Evolutionary conservation across 2,329 filamentous ascomycete genomes (phyloP), one percentile per base, ranked within the genome.

Genomic region (Trichoderma breve): DNA sequence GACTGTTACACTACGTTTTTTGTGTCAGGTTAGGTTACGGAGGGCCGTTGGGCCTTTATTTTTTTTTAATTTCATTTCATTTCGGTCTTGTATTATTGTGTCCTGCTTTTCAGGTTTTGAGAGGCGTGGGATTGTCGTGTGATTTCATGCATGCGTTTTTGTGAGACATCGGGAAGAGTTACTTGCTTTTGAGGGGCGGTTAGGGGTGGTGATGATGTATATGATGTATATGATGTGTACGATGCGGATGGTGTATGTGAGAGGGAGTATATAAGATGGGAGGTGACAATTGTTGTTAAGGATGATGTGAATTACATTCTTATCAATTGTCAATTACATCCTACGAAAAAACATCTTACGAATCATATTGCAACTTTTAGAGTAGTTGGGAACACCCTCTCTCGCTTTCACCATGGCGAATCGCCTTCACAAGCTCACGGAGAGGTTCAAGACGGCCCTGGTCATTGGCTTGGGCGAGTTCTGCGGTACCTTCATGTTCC

Each of bases 401-500:
- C 43, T 11, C 32, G 34, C n/a, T 24, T 12, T 57, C 32, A 43
- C 24, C 24, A 70, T 70, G 68, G 15, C 43, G 28, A 70, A 21
- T 6, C 43, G 9, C 43, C 43, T 51, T 51, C 43, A 64, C 11
- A 47, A 15, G 21, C 14, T 71, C 24, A 15, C 68, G 1, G 60
- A 24, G 32, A 34, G 43, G 32, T 32, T 32, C 32, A 64, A 71
- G 43, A 64, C 47, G 14, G 58, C 32, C 15, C 60, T 71, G 32
- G 68, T 70, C 47, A 43, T 71, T 5, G 32, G 82, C 53, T 72
- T 86, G 32, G 85, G 83, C 71, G 86, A 87, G 78, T 86, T 88
- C 61, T 83, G 84, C 74, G 86, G 86, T 70, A 87, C 86, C 1
- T 87, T 87, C 73, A 81, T 87, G 78, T 88, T 87, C 77, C 80